Evolutionary conservation across 1,284 basidiomycete species (phyloP).

Genomic region (Puccinia novopanici): DNA sequence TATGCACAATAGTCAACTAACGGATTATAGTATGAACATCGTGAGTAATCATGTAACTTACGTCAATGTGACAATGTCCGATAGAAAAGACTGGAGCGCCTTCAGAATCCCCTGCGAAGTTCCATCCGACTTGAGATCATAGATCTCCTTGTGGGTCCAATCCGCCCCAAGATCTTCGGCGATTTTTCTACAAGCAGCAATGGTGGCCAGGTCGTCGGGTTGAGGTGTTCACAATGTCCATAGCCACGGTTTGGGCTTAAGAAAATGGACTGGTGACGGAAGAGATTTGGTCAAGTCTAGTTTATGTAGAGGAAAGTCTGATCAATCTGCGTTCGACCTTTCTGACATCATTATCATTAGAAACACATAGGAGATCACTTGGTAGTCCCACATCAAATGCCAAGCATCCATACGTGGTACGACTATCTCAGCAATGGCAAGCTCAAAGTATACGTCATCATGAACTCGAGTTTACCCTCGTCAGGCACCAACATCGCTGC

Average conservation of each 20-base stretch:
- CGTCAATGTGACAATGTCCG: slow-evolving; percentile 50
- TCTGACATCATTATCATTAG: neutral
- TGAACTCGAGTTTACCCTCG: slow-evolving; percentile 24
- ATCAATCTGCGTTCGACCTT: slow-evolving; percentile 78
- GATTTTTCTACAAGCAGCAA: slow-evolving; percentile 67
- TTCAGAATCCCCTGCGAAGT: slow-evolving; percentile 57
- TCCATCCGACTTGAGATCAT: slow-evolving; percentile 70
- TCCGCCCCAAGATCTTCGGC: slow-evolving; percentile 82
- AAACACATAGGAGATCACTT: slow-evolving; percentile 2
- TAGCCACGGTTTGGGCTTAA: slow-evolving; percentile 57
- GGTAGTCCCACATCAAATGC: slow-evolving; percentile 80
- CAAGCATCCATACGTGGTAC: slow-evolving; percentile 87
- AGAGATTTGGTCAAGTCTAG: slow-evolving; percentile 92
- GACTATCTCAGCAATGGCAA: slow-evolving; percentile 86
- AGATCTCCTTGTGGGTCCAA: slow-evolving; percentile 73
- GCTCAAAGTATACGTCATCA: slow-evolving; percentile 59
- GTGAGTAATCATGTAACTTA: slow-evolving; percentile 64
- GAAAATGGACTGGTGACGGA: slow-evolving; percentile 62
- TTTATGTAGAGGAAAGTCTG: slow-evolving; percentile 66
- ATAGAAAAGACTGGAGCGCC: slow-evolving; percentile 61
- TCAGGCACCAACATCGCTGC: slow-evolving; percentile 18
- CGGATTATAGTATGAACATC: neutral
- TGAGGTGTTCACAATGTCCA: slow-evolving; percentile 59
- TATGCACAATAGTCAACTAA: neutral
- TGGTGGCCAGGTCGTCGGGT: slow-evolving; percentile 60